Base-by-base conservation (phyloP, 805 yeast species). In the Cyberlindnera mycetangii region DNA sequence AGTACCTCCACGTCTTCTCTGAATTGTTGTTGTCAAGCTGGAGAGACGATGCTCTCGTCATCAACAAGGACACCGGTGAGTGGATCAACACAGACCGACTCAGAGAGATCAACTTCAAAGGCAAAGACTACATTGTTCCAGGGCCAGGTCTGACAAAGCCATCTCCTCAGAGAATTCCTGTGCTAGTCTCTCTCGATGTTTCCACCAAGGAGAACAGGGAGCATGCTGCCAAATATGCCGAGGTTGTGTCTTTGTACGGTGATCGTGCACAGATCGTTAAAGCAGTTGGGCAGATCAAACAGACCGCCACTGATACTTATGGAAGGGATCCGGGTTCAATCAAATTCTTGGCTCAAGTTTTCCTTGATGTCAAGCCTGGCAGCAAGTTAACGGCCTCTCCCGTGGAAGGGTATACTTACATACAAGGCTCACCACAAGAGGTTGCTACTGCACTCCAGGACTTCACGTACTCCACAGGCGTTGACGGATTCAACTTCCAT, bases 401-500 rank as follows among this genome's bases (percentile, higher is more conserved):
- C 32, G 56, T 72, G 32, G 71, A 71, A 46, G 43, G 57, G 11
- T 12, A 24, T 8, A 24, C 12, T 12, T 24, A n/a, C n/a, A n/a
- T 24, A 24, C 11, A 9, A 9, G 28, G 28, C 28, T 24, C 28
- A 9, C 8, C 28, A 8, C 8, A 24, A 12, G 28, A 24, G 12
- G 28, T 24, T 24, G 28, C 28, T 24, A 12, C 8, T 24, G 12
- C 28, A 9, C 12, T 24, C 11, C 28, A 24, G 28, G 11, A 24
- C 30, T 71, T 71, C 72, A 67, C 65, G 7, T 67, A 67, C 14
- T 50, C 59, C 5, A 57, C 70, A 9, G 71, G 64, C 35, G 61
- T 72, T 14, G 76, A 72, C 50, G 77, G 77, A 2, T 72, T 72
- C 53, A 72, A 72, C 47, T 58, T 72, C 39, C 63, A 69, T 7